Conservation (phyloP, 371 early-diverging fungal genomes). For the Coemansia sp. region DNA sequence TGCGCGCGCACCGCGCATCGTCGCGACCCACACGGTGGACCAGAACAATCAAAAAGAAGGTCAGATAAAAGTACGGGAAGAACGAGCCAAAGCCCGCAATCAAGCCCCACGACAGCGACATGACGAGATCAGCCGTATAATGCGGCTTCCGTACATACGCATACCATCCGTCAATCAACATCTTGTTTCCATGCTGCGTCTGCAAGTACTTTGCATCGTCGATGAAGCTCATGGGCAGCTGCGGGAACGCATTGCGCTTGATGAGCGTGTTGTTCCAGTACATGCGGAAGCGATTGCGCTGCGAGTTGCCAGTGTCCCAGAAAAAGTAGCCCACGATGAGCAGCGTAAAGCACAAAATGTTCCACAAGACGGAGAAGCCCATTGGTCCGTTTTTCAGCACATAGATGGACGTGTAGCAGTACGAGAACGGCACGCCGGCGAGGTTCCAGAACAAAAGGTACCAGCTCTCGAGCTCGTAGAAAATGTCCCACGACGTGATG, state of each 20-base stretch:
- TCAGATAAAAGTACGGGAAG: conserved; percentile 89
- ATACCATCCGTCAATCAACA: conserved; percentile 92
- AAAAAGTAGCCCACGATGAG: conserved; percentile 75
- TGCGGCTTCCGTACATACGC: conserved; percentile 88
- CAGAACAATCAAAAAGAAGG: conserved; percentile 85
- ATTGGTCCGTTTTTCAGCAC: conserved; percentile 67
- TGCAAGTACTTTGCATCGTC: conserved; percentile 76
- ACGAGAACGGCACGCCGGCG: conserved; percentile 89
- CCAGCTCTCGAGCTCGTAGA: conserved; percentile 87
- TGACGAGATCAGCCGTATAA: conserved; percentile 87
- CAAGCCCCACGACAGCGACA: conserved; percentile 83
- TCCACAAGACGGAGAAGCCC: conserved; percentile 47
- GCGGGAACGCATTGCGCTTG: conserved; percentile 56
- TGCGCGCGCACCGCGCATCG: conserved; percentile 80
- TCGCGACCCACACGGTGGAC: conserved; percentile 87
- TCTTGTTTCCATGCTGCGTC: conserved; percentile 73
- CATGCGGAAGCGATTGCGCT: conserved; percentile 82
- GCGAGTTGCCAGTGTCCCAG: conserved; percentile 80
- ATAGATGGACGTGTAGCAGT: conserved; percentile 81
- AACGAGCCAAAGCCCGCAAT: conserved; percentile 73
- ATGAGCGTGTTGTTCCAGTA: conserved; percentile 50
- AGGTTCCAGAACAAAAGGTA: conserved; percentile 84
- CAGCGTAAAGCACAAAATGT: conserved; percentile 41
- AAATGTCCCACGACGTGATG: conserved; percentile 68
- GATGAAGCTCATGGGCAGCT: conserved; percentile 67